These are phyloP conservation scores for Neofusicoccum parvum DNA, from an alignment of 2,329 filamentous ascomycete genomes.

Conservation along the genomic window DNA sequence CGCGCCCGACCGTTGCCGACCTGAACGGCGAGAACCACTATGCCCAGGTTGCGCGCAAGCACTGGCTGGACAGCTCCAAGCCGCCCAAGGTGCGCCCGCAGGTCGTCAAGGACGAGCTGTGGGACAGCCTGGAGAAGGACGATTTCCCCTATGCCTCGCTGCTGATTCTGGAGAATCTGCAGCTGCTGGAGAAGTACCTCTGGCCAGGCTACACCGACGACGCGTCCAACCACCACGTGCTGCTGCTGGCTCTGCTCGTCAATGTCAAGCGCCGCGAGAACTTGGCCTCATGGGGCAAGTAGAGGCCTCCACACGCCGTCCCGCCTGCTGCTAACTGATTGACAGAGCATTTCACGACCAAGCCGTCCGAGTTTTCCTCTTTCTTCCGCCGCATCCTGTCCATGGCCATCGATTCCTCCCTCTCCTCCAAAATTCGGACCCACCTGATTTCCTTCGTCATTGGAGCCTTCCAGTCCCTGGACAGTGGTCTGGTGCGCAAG, in stretches of 20 bases:
- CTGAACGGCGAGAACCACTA: constrained; percentile 68
- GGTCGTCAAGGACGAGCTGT: constrained; percentile 82
- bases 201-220: constrained; percentile 93
- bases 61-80: constrained; percentile 75
- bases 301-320: too few relatives aligned
- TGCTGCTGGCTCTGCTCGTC: constrained; percentile 81
- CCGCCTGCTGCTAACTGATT: neutral
- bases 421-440: constrained; percentile 58
- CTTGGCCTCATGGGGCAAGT: constrained; percentile 72
- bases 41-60: constrained; percentile 73
- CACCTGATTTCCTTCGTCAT: constrained; percentile 90
- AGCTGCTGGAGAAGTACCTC: constrained; percentile 88
- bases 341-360: constrained; percentile 69
- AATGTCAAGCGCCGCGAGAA: constrained; percentile 88
- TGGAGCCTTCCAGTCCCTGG: constrained; percentile 88
- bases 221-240: constrained; percentile 86
- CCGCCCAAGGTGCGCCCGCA: constrained; percentile 72
- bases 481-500: constrained; percentile 85
- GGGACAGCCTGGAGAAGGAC: constrained; percentile 83
- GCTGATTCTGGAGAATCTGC: constrained; percentile 82
- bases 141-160: constrained; percentile 77
- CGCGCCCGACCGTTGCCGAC: constrained; percentile 67
- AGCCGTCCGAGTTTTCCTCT: constrained; percentile 79
- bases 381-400: constrained; percentile 89
- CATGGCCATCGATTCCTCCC: constrained; percentile 66